Evolutionary conservation across 352 stramenopile genomes (phyloP).

Genomic region (Globisporangium viniferum): DNA sequence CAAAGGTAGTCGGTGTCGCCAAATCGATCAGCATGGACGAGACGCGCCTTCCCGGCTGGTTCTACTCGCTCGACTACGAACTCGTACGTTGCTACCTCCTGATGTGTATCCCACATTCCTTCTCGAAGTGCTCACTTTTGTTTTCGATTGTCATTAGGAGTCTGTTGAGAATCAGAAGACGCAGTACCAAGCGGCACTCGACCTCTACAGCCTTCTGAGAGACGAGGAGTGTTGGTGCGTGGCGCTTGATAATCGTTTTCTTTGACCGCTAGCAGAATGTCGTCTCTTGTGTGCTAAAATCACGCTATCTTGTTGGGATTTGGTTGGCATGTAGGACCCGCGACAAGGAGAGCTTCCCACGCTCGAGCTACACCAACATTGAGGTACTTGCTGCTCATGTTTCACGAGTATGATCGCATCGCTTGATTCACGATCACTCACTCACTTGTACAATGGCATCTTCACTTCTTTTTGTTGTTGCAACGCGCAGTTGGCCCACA

Average conservation of each 20-base stretch:
- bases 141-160: slow-evolving; percentile 23
- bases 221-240: slow-evolving; percentile 70
- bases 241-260: neutral
- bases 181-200: slow-evolving; percentile 42
- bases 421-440: neutral
- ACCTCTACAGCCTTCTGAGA: slow-evolving; percentile 62
- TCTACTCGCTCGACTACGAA: slow-evolving; percentile 57
- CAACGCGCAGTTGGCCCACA: slow-evolving; percentile 26
- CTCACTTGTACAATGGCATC: neutral
- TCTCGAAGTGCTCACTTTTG: neutral
- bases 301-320: neutral
- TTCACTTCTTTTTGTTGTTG: neutral
- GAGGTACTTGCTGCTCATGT: slow-evolving; percentile 25
- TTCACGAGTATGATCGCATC: neutral
- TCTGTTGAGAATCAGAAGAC: slow-evolving; percentile 41
- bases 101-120: neutral
- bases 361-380: slow-evolving; percentile 72
- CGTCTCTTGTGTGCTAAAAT: neutral
- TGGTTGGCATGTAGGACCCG: slow-evolving; percentile 37
- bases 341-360: slow-evolving; percentile 78
- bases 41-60: slow-evolving; percentile 54
- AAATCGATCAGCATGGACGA: slow-evolving; percentile 50
- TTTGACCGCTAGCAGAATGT: neutral
- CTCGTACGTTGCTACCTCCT: slow-evolving; percentile 24
- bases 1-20: slow-evolving; percentile 45